Conservation (phyloP, 169 alveolate genomes). For the Plasmodium relictum region DNA sequence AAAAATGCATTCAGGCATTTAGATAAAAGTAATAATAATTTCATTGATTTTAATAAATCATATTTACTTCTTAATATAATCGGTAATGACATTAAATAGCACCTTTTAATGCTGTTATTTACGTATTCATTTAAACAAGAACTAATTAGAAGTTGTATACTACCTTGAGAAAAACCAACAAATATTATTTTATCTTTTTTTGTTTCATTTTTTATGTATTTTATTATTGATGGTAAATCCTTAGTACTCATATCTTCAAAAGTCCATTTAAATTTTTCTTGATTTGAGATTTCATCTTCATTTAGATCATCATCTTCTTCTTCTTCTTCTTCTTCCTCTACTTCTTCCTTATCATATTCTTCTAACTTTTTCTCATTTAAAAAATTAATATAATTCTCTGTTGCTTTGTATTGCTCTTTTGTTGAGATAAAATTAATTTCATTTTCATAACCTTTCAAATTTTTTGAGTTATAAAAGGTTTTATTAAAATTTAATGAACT, state of each 20-base stretch:
- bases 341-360: background rate
- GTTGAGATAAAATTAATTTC: too few relatives aligned
- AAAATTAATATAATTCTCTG: too few relatives aligned
- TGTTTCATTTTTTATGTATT: conserved; percentile 41
- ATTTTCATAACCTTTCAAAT: too few relatives aligned
- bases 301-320: background rate
- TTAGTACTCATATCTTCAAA: conserved; percentile 68
- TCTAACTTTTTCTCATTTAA: background rate
- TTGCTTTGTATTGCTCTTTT: too few relatives aligned
- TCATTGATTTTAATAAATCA: conserved; percentile 6
- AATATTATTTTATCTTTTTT: conserved; percentile 45
- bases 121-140: conserved; percentile 28
- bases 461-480: too few relatives aligned
- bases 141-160: conserved; percentile 30
- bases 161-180: conserved; percentile 67
- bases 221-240: conserved; percentile 44
- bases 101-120: conserved; percentile 20
- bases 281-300: background rate
- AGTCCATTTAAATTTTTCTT: conserved; percentile 14
- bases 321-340: background rate
- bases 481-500: background rate
- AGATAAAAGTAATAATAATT: background rate
- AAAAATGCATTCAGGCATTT: background rate
- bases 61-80: conserved; percentile 10
- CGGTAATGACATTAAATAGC: conserved; percentile 44